These are phyloP conservation scores for Aspergillus panamensis DNA, from an alignment of 495 filamentous ascomycete species.

Conservation along the genomic window DNA sequence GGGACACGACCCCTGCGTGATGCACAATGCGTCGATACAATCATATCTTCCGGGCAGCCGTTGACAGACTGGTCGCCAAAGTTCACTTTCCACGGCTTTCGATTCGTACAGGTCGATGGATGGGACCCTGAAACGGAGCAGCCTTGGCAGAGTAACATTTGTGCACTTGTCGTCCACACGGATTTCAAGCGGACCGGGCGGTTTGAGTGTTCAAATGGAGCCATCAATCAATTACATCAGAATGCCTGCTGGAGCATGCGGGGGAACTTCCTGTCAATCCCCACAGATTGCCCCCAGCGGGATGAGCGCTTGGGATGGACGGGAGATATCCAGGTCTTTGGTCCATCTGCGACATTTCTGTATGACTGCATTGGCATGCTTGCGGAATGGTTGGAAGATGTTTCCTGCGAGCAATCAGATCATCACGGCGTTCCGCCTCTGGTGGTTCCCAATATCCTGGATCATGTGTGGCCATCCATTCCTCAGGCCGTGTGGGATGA, in stretches of 20 bases:
- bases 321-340: slow-evolving; percentile 53
- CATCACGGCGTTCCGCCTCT: slow-evolving; percentile 12
- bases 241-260: slow-evolving; percentile 54
- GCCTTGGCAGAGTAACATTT: slow-evolving; percentile 29
- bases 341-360: slow-evolving; percentile 46
- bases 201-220: slow-evolving; percentile 45
- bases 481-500: slow-evolving; percentile 46
- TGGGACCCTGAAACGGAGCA: slow-evolving; percentile 27
- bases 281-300: slow-evolving; percentile 55
- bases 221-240: slow-evolving; percentile 47
- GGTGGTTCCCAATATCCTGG: slow-evolving; percentile 37
- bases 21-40: slow-evolving; percentile 43
- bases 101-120: slow-evolving; percentile 49
- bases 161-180: slow-evolving; percentile 36
- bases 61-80: slow-evolving; percentile 24
- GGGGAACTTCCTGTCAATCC: slow-evolving; percentile 51
- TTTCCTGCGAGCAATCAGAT: slow-evolving; percentile 36
- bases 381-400: slow-evolving; percentile 46
- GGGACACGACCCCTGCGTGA: slow-evolving; percentile 45
- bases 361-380: slow-evolving; percentile 50
- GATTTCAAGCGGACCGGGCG: background rate
- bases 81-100: slow-evolving; percentile 58
- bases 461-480: slow-evolving; percentile 15
- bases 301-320: slow-evolving; percentile 60
- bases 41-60: slow-evolving; percentile 29